Conservation (phyloP, 129 eudicot species). For the Flaveria ramosissima region DNA sequence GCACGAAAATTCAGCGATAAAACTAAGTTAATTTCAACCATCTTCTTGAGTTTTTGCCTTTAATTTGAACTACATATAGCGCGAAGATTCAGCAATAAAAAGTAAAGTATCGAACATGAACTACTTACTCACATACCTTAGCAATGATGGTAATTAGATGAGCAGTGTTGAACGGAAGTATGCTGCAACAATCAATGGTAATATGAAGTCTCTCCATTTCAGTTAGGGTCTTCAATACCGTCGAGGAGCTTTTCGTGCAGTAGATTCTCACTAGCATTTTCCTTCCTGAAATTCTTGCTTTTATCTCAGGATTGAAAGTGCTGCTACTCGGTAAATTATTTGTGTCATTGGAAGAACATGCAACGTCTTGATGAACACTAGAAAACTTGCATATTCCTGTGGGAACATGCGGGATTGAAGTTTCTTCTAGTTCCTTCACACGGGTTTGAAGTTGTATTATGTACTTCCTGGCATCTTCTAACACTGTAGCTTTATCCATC, state of each 20-base stretch:
- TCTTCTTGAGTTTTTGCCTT: not conserved
- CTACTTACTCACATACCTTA: slow-evolving; percentile 18
- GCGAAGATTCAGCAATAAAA: not conserved
- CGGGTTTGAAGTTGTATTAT: slow-evolving; percentile 28
- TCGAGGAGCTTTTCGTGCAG: slow-evolving; percentile 6
- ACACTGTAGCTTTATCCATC: slow-evolving; percentile 32
- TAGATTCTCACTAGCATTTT: slow-evolving; percentile 32
- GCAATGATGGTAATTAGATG: slow-evolving; percentile 31
- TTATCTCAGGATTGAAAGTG: slow-evolving; percentile 22
- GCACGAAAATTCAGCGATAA: no score
- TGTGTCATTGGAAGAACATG: slow-evolving; percentile 20
- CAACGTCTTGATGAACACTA: slow-evolving; percentile 18
- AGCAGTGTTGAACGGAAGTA: slow-evolving; percentile 25
- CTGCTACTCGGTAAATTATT: slow-evolving; percentile 9
- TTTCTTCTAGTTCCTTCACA: slow-evolving; percentile 35
- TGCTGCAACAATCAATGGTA: slow-evolving; percentile 16
- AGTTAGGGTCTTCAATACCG: slow-evolving; percentile 16
- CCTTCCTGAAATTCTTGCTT: slow-evolving; percentile 29
- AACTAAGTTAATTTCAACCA: not conserved
- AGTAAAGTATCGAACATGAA: not conserved
- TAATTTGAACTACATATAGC: not conserved
- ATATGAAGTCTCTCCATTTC: slow-evolving; percentile 29
- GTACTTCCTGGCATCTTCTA: slow-evolving; percentile 35
- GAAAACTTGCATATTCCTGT: slow-evolving; percentile 15
- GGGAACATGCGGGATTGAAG: slow-evolving; percentile 5